A percentile compares a stretch with the other conserved stretches of the same genome.
Evolutionary conservation across 345 rosid species (phyloP).

Genomic region (Chamaenerion angustifolium): DNA sequence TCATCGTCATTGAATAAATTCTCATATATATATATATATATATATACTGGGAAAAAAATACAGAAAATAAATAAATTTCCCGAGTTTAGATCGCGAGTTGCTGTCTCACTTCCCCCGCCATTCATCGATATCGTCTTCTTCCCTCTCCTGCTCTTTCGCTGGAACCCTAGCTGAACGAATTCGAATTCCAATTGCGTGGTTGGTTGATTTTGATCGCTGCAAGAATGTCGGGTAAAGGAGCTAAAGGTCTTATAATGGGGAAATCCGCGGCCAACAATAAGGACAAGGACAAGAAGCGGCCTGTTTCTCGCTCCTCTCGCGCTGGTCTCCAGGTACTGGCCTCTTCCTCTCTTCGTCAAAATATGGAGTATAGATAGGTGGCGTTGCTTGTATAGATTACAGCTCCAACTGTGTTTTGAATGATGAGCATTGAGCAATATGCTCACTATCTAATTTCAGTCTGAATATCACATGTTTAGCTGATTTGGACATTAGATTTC

Average conservation of each 20-base stretch:
- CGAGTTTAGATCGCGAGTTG: not conserved
- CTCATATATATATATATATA: too few relatives aligned
- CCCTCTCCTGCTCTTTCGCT: not conserved
- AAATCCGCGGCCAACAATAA: constrained; percentile 22
- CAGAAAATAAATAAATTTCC: too few relatives aligned
- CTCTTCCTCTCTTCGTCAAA: not conserved
- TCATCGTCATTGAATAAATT: too few relatives aligned
- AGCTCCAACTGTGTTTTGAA: too few relatives aligned
- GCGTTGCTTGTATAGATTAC: too few relatives aligned
- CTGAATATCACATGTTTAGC: too few relatives aligned
- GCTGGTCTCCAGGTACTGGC: constrained; percentile 62
- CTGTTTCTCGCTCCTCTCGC: constrained; percentile 67
- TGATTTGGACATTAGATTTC: too few relatives aligned
- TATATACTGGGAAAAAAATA: too few relatives aligned
- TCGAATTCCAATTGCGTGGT: not conserved
- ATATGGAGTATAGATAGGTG: too few relatives aligned
- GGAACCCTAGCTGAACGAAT: not conserved
- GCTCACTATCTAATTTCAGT: too few relatives aligned
- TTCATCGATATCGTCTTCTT: not conserved
- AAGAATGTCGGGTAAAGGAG: constrained; percentile 32
- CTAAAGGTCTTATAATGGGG: constrained; percentile 38
- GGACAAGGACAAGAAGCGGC: constrained; percentile 51
- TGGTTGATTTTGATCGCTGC: not conserved
- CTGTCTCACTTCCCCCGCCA: not conserved
- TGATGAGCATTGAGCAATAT: too few relatives aligned